Base-by-base conservation (phyloP, 495 filamentous ascomycete species). In the Daldinia vernicosa region DNA sequence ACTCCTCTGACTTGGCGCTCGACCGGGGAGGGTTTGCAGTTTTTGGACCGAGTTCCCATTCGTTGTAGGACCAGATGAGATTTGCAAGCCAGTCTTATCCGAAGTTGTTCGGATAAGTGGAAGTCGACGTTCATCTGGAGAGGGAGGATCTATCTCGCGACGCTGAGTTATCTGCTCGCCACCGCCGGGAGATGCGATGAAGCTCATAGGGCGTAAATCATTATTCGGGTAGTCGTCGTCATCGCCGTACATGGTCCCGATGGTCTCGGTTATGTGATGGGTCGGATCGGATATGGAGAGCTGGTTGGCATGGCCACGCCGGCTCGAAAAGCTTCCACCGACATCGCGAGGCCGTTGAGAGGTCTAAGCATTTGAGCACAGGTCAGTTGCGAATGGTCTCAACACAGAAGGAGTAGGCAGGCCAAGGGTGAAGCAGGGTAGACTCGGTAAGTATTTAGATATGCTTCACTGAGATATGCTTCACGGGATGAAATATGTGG, bases 191-290 rank as follows among this genome's bases (percentile, higher is more conserved):
- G 80, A 37, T 69, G 83, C 69, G 79, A 83, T 67, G 76, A 81
- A 83, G 79, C 85, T 83, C 72, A 82, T 43, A 62, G 82, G 78
- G 67, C 82, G 84, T 26, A 80, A 75, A 63, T 81, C 78, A 55
- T 81, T 82, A 12, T 66, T 67, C 37, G 76, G 74, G 50, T 78
- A 80, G 71, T 92, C 88, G 75, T 93, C 90, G 77, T 92, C 89
- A 76, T 94, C 91, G 74, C 90, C 92, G 81, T 99, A 99, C 89
- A 98, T 90, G 76, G 95, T 93, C 39, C 94, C 94, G 76, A 99
- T 98, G 51, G 94, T 92, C 77, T 99, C 95, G 39, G 95, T 99
- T 77, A 98, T 95, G 88, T 99, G 95, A 84, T 98, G 95, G 79
- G 88, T 93, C 27, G 85, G 81, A 74, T 88, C 85, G 63, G 84